phyloP scores from a whole-genome alignment of 2,329 filamentous ascomycete genomes.

The Aspergillus fumigatus region DNA sequence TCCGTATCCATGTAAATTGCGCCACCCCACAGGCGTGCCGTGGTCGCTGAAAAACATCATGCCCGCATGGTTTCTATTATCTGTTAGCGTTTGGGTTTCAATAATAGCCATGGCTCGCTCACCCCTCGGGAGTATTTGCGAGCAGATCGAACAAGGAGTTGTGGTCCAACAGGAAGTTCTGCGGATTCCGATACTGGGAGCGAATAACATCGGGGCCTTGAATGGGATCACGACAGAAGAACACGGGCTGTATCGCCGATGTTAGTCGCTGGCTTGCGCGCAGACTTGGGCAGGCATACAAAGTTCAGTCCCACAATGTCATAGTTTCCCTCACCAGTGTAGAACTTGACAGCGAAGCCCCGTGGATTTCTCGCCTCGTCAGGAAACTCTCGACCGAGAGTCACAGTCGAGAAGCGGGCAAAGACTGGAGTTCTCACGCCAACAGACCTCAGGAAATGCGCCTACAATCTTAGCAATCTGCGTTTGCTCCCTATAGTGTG shows the following conservation, averaged over 20 bases:
- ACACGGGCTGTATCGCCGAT: slow-evolving; percentile 35
- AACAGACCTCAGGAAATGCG: slow-evolving; percentile 37
- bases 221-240: slow-evolving; percentile 48
- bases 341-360: slow-evolving; percentile 49
- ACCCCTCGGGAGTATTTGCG: slow-evolving; percentile 45
- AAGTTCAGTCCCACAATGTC: slow-evolving; percentile 48
- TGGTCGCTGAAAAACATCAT: slow-evolving; percentile 50
- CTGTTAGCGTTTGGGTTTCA: not conserved
- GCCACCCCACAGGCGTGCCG: slow-evolving; percentile 46
- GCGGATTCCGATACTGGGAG: slow-evolving; percentile 44
- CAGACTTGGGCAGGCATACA: slow-evolving; percentile 14
- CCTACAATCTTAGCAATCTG: slow-evolving; percentile 13
- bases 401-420: slow-evolving; percentile 44
- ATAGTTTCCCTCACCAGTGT: slow-evolving; percentile 47
- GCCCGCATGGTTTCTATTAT: slow-evolving; percentile 41
- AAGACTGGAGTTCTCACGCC: slow-evolving; percentile 44
- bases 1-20: slow-evolving; percentile 41
- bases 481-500: too few relatives aligned
- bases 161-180: slow-evolving; percentile 48
- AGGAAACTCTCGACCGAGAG: slow-evolving; percentile 40
- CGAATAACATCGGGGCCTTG: slow-evolving; percentile 47
- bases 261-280: not conserved
- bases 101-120: too few relatives aligned
- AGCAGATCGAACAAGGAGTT: slow-evolving; percentile 48
- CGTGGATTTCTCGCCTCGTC: slow-evolving; percentile 45